phyloP scores from a whole-genome alignment of 2,329 filamentous ascomycete species.

The Alternaria gansuensis region DNA sequence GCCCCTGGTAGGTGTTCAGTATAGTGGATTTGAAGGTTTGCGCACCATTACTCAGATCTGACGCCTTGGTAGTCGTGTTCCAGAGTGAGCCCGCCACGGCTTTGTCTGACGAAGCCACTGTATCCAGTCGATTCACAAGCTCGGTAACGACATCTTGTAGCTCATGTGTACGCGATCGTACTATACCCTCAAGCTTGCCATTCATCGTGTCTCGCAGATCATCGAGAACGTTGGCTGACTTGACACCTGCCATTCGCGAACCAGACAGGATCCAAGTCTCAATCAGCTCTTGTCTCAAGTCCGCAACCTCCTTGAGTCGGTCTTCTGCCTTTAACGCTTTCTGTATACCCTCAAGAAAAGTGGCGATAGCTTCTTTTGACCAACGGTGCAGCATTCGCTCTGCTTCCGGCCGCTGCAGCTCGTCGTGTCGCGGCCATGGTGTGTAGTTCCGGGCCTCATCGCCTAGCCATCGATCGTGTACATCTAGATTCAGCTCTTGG shows the following conservation, averaged over 20 bases:
- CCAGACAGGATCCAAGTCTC: constrained; percentile 79
- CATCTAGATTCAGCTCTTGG: constrained; percentile 77
- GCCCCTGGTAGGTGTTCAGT: constrained; percentile 74
- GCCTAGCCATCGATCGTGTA: constrained; percentile 80
- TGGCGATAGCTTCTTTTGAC: constrained; percentile 52
- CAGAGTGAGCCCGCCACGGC: constrained; percentile 68
- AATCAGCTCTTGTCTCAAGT: constrained; percentile 73
- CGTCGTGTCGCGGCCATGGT: constrained; percentile 85
- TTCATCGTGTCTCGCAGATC: constrained; percentile 75
- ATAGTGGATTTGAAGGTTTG: constrained; percentile 74
- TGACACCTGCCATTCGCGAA: constrained; percentile 69
- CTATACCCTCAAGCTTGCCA: constrained; percentile 68
- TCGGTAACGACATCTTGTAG: constrained; percentile 72
- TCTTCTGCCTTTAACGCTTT: constrained; percentile 66
- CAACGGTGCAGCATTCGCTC: constrained; percentile 53
- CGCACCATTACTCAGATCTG: constrained; percentile 72
- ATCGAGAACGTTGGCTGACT: constrained; percentile 73
- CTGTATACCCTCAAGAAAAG: constrained; percentile 66
- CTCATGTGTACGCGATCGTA: constrained; percentile 70
- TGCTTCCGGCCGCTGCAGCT: constrained; percentile 58
- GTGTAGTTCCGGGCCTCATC: constrained; percentile 86
- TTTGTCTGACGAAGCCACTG: constrained; percentile 60
- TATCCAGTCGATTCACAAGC: constrained; percentile 67
- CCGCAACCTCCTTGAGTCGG: constrained; percentile 74
- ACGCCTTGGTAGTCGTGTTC: constrained; percentile 69